A percentile compares a stretch with the other conserved stretches of the same genome.
Evolutionary conservation across 345 rosid species (phyloP).

Genomic region (Citrus reticulata): DNA sequence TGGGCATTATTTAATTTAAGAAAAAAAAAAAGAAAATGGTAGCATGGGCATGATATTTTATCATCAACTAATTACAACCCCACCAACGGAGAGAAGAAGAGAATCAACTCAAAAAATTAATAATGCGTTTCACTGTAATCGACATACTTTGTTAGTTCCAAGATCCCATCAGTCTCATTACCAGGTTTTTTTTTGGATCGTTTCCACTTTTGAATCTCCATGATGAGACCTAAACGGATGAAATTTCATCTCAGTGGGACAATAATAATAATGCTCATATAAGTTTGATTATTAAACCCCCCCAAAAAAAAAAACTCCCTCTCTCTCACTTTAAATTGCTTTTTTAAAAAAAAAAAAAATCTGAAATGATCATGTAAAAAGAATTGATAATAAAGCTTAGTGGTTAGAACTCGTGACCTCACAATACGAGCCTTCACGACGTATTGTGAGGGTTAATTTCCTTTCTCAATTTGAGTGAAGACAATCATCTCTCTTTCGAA

Average conservation of each 20-base stretch:
- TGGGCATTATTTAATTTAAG: too few species aligned
- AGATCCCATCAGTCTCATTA: not conserved
- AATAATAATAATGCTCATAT: not conserved
- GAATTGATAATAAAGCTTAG: not conserved
- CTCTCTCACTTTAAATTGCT: too few species aligned
- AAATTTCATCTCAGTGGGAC: not conserved
- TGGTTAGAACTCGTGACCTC: too few species aligned
- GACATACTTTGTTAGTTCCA: not conserved
- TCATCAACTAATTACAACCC: not conserved
- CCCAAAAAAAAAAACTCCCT: too few species aligned
- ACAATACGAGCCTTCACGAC: too few species aligned
- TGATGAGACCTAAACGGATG: not conserved
- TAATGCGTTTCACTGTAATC: not conserved
- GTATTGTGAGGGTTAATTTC: too few species aligned
- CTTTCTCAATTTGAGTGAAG: accelerated
- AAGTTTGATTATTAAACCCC: too few species aligned
- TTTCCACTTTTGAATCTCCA: not conserved
- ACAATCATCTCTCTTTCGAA: accelerated
- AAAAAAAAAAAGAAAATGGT: too few species aligned
- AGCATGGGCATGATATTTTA: too few species aligned
- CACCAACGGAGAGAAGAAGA: not conserved
- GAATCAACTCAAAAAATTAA: not conserved
- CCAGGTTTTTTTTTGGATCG: not conserved
- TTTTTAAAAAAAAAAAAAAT: too few species aligned
- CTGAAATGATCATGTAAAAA: not conserved